Conservation (phyloP, 768 basidiomycete species). For the Naganishia friedmannii region DNA sequence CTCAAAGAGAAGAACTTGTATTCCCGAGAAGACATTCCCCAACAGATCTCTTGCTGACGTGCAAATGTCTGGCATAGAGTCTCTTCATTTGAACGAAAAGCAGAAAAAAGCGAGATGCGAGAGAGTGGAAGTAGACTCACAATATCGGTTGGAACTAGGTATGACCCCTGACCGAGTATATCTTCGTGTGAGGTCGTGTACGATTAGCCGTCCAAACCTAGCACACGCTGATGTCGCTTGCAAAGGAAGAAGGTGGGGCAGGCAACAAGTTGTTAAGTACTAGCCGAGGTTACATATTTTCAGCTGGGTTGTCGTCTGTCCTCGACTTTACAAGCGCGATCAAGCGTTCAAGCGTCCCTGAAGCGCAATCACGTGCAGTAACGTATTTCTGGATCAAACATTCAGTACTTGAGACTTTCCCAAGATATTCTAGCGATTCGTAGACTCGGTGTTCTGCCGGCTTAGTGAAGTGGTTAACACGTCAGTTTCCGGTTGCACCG, state of each 20-base stretch:
- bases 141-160: neutral
- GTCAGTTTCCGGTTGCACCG: conserved; percentile 20
- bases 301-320: no score
- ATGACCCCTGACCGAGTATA: neutral
- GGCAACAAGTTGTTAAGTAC: no score
- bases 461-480: conserved; percentile 27
- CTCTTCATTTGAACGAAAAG: conserved; percentile 15
- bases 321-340: neutral
- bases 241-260: no score
- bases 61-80: conserved; percentile 26
- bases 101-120: neutral
- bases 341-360: neutral
- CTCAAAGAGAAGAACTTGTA: conserved; percentile 1
- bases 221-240: no score
- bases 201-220: no score
- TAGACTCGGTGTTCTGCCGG: neutral
- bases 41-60: conserved; percentile 26
- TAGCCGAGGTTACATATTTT: no score
- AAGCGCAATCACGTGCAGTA: neutral
- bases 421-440: neutral
- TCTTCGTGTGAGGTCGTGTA: neutral
- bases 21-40: neutral
- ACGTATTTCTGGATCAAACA: no score
- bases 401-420: no score
- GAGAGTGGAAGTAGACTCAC: conserved; percentile 9